phyloP scores from a whole-genome alignment of 345 rosid genomes.

The Citrus maxima region DNA sequence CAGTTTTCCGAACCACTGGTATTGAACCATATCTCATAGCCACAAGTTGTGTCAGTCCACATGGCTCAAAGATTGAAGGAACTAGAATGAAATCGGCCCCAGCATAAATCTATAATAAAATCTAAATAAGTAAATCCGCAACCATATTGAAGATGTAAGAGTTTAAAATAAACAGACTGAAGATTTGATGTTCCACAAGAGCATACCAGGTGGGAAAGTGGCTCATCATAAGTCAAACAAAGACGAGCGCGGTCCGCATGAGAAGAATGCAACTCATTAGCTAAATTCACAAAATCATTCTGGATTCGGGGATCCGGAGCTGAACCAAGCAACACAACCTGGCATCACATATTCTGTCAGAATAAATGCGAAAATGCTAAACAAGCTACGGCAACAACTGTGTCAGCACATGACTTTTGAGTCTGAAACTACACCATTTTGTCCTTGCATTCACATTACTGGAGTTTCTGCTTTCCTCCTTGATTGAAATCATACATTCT shows the following conservation, averaged over 20 bases:
- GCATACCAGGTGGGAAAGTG: constrained; percentile 90
- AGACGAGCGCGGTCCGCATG: constrained; percentile 73
- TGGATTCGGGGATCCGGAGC: constrained; percentile 97
- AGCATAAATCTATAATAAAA: constrained; percentile 60
- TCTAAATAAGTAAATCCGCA: not conserved
- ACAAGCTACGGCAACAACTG: not conserved
- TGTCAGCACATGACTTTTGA: not conserved
- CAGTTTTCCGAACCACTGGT: constrained; percentile 90
- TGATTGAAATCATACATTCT: not conserved
- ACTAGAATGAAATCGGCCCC: constrained; percentile 94
- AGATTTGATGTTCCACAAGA: not conserved
- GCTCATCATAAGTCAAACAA: constrained; percentile 85
- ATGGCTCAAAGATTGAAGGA: constrained; percentile 95
- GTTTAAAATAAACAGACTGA: not conserved
- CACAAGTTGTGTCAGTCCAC: constrained; percentile 86
- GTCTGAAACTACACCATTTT: not conserved
- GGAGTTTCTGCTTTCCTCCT: not conserved
- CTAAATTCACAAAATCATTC: constrained; percentile 79
- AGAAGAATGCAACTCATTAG: constrained; percentile 69
- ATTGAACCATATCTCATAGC: constrained; percentile 96
- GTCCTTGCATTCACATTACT: constrained; percentile 1
- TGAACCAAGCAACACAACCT: constrained; percentile 92
- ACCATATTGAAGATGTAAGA: constrained; percentile 3
- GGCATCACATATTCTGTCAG: constrained; percentile 27
- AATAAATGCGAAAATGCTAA: constrained; percentile 2